phyloP scores from a whole-genome alignment of 2,329 filamentous ascomycete genomes.

The Phaeosphaeria sp. region DNA sequence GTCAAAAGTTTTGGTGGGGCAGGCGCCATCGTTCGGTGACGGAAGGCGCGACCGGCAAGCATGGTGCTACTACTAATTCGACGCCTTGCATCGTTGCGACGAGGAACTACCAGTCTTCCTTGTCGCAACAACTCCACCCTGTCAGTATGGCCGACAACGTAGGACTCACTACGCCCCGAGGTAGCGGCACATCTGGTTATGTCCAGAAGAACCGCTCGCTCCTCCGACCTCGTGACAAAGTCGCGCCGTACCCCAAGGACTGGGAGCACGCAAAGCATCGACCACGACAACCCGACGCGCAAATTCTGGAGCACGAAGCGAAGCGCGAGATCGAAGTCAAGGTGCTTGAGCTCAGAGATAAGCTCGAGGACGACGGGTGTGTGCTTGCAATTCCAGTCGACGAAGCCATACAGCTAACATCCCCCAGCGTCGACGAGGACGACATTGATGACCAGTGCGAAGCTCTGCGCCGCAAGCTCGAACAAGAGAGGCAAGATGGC shows the following conservation, averaged over 20 bases:
- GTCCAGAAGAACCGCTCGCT: constrained; percentile 95
- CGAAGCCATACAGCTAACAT: constrained; percentile 18
- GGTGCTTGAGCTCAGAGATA: constrained; percentile 87
- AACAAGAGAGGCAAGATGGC: constrained; percentile 51
- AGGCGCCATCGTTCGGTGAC: constrained; percentile 15
- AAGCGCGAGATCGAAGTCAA: constrained; percentile 91
- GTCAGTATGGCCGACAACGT: constrained; percentile 90
- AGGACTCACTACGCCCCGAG: constrained; percentile 90
- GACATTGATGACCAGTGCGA: constrained; percentile 84
- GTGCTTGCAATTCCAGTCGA: constrained; percentile 26
- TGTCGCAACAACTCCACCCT: constrained; percentile 2
- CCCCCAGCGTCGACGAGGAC: constrained; percentile 75
- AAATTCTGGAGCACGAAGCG: constrained; percentile 92
- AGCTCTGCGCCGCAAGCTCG: constrained; percentile 68
- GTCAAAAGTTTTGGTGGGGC: constrained; percentile 38
- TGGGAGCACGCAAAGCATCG: constrained; percentile 73
- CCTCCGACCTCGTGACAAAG: constrained; percentile 81
- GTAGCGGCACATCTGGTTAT: constrained; percentile 95
- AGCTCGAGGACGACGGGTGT: constrained; percentile 88
- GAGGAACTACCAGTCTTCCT: background rate
- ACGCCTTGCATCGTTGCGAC: no score
- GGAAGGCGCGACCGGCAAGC: no score
- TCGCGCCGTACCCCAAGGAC: constrained; percentile 77
- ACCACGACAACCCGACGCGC: constrained; percentile 85
- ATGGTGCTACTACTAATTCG: no score